Evolutionary conservation across 1,284 basidiomycete species (phyloP), one percentile per base, ranked within the genome.

Genomic region (Puccinia triticina): DNA sequence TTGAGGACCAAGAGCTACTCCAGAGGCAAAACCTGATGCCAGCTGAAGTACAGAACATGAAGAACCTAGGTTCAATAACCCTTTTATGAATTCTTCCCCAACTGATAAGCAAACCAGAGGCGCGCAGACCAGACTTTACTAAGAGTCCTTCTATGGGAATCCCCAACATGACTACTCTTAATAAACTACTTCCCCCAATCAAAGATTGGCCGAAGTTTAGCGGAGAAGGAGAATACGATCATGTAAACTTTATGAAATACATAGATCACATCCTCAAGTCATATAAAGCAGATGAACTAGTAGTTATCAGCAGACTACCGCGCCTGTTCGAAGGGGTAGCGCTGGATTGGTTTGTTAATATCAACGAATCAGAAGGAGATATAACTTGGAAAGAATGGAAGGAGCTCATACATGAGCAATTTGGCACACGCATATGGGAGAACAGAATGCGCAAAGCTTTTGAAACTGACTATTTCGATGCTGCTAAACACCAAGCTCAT

Each of bases 391-490:
- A 29, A 0, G 32, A n/a, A 8, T 72, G 69, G 69, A 72, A 72
- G n/a, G 26, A 50, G 16, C 40, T 53, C 12, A 72, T 72, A 14
- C 8, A 29, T 2, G 40, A 21, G 14, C 69, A 72, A 32, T 72
- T 50, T 72, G 69, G 69, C 4, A 72, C 69, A 2, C 50, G 46
- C 26, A 32, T 72, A 18, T 72, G 69, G 69, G 18, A 34, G 10
- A 50, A 53, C 8, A 50, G 32, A 29, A 50, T 72, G 16, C 5
- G 26, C 7, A 72, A 18, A 53, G 48, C 48, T 4, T 50, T 72
- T 50, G 69, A 72, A 14, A 50, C 69, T 29, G 69, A 72, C 18
- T 34, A 50, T 21, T 72, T 72, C 53, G 43, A 72, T 32, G 46
- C 69, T 50, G 10, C n/a, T 1, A 72, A 50, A 50, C 46, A 72